Conservation (phyloP, 108 stramenopile species). For the Cylindrotheca closterium region DNA sequence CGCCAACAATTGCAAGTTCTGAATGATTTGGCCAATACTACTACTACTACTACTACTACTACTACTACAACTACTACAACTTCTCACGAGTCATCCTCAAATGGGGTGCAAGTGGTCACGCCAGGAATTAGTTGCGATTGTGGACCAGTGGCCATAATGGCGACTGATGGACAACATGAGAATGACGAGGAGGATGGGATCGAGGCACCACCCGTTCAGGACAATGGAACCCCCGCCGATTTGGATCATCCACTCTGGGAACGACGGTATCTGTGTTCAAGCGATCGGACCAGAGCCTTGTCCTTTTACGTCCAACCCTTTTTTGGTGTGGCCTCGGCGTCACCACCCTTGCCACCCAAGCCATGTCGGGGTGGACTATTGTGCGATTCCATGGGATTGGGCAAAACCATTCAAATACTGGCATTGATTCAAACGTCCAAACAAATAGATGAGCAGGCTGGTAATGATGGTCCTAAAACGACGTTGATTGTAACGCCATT, state of each 20-base stretch:
- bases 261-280: constrained; percentile 53
- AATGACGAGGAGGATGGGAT: constrained; percentile 12
- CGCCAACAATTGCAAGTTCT: constrained; percentile 40
- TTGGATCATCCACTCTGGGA: constrained; percentile 76
- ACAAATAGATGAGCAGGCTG: constrained; percentile 37
- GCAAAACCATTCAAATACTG: constrained; percentile 82
- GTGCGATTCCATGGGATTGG: constrained; percentile 75
- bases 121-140: constrained; percentile 60
- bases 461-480: constrained; percentile 27
- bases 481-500: constrained; percentile 83
- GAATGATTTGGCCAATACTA: constrained; percentile 19
- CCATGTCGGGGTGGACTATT: constrained; percentile 79
- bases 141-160: constrained; percentile 75
- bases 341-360: constrained; percentile 65
- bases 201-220: constrained; percentile 10
- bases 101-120: too few relatives aligned
- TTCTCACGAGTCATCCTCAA: background rate
- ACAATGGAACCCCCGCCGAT: background rate
- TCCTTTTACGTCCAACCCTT: constrained; percentile 82
- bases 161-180: too few relatives aligned
- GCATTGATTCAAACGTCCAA: constrained; percentile 43
- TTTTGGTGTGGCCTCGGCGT: constrained; percentile 48
- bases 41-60: background rate
- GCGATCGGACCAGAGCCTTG: constrained; percentile 31
- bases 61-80: background rate